Base-by-base conservation (phyloP, 176 grass and related monocot species). In the bread wheat (Triticum aestivum) region DNA sequence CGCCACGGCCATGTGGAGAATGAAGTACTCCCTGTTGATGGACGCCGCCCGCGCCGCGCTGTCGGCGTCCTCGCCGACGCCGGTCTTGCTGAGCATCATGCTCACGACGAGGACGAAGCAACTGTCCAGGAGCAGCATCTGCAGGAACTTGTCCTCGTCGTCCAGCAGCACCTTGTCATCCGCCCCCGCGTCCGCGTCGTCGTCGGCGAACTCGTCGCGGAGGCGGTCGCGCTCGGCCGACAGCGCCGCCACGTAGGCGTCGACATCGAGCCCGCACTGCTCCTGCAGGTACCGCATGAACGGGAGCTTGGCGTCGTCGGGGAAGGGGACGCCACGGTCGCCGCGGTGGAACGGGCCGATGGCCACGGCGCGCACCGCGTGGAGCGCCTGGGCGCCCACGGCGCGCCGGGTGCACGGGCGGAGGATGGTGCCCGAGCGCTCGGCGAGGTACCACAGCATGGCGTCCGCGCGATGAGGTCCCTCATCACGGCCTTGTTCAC, bases 41-140 rank as follows among this genome's bases (percentile, higher is more conserved):
- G 82, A 79, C 65, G 52, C 61, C 66, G 71, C 79, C 56, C 82
- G 79, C 20, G 56, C n/a, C 56, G 82, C 24, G 80, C 74, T 82
- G 69, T 70, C 61, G 37, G 80, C 49, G 12, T 41, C 81, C 13
- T 39, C 80, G 21, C 75, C 72, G 1, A 70, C 37, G 32, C 80
- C 73, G 21, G 62, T 1, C 49, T 64, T 89, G 75, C 77, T 84
- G 10, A 87, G 84, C 65, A 83, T 84, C 84, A 86, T 61, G 70
- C 86, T 82, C 20, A 86, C 52, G n/a, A 86, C 56, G 15, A 93
- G 58, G 24, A 90, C 0, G 47, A 93, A 93, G 78, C 85, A 90
- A 73, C 82, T 85, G 83, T 93, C 91, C 1, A 93, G 85, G 24
- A 93, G 88, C 54, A 90, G 38, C 88, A 93, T 90, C 91, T 90